Base-by-base conservation (phyloP, 441 rosid species). In the Gossypium davidsonii region DNA sequence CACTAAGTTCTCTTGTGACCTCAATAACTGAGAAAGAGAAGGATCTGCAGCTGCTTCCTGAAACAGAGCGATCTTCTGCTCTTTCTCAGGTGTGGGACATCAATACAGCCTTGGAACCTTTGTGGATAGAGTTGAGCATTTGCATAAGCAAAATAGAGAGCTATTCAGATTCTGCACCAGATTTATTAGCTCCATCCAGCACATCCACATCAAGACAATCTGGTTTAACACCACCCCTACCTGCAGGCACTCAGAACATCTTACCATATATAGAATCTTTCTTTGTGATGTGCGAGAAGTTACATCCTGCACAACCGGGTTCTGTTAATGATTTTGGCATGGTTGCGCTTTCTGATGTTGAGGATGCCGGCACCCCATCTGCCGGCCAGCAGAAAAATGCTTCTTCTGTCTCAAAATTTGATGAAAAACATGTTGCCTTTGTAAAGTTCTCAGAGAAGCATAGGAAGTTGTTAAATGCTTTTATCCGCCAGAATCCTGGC, bases 161-260 rank as follows among this genome's bases (percentile, higher is more conserved):
- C 79, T 90, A 76, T 83, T 88, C 97, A 42, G 98, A 95, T 67
- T 83, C 96, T 67, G 65, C 82, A 2, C 65, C 90, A 62, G 88
- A 84, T 73, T 25, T 74, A 57, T 75, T 74, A 37, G 75, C 80
- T 71, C 67, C 85, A 21, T 74, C 85, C 37, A 84, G 73, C 82
- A 70, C 86, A 73, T 82, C 95, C 20, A 73, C 85, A 31, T 74
- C 88, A 23, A 85, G 82, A 71, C 83, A 84, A 58, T 83, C 94
- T 77, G 86, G 89, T 83, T 85, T 81, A 48, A 87, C 79, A 67
- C 85, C 92, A 79, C 89, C 97, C 44, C 93, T 94, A 17, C 98
- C 97, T 80, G 97, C 96, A 0, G 97, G 98, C 64, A 85, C 98
- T 80, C 98, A 94, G 85, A 94, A 92, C 81, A 87, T 94, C 72